phyloP scores from a whole-genome alignment of 306 rosid genomes.

The Medicago ruthenica region DNA sequence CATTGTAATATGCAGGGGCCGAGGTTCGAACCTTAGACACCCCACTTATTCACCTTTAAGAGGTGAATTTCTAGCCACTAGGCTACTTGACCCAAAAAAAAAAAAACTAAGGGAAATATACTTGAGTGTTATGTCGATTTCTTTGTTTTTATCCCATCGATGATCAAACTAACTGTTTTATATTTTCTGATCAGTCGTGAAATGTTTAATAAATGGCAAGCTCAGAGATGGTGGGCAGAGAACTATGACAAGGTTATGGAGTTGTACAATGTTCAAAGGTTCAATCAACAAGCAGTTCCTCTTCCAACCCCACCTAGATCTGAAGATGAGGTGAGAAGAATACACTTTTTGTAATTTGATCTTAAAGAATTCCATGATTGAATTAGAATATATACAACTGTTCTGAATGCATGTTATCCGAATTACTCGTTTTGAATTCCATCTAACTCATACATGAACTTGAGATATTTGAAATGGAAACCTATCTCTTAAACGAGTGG shows the following conservation, averaged over 20 bases:
- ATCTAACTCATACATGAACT: conserved; percentile 13
- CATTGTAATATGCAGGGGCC: too few relatives aligned
- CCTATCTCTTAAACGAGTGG: neutral
- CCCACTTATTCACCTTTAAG: too few relatives aligned
- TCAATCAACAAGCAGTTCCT: conserved; percentile 84
- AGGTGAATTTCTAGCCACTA: too few relatives aligned
- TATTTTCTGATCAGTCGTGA: conserved; percentile 71
- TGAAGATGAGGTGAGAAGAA: conserved; percentile 81
- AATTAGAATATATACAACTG: too few relatives aligned
- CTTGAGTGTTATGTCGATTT: neutral
- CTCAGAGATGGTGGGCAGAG: conserved; percentile 96
- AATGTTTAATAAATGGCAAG: conserved; percentile 92
- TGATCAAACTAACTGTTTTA: conserved; percentile 44
- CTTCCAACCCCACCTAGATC: conserved; percentile 89
- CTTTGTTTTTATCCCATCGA: neutral
- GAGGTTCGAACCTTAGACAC: too few relatives aligned
- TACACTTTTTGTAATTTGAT: conserved; percentile 31
- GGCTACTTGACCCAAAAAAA: too few relatives aligned
- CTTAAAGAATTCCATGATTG: conserved; percentile 13
- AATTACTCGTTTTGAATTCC: conserved; percentile 19
- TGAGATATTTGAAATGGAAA: neutral
- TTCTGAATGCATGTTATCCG: conserved; percentile 23
- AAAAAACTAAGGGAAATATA: neutral
- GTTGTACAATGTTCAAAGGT: conserved; percentile 91
- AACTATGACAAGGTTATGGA: conserved; percentile 96